A percentile compares a stretch with the other conserved stretches of the same genome.
Conservation (phyloP, 257 asterid species). For the Solanum commersonii region DNA sequence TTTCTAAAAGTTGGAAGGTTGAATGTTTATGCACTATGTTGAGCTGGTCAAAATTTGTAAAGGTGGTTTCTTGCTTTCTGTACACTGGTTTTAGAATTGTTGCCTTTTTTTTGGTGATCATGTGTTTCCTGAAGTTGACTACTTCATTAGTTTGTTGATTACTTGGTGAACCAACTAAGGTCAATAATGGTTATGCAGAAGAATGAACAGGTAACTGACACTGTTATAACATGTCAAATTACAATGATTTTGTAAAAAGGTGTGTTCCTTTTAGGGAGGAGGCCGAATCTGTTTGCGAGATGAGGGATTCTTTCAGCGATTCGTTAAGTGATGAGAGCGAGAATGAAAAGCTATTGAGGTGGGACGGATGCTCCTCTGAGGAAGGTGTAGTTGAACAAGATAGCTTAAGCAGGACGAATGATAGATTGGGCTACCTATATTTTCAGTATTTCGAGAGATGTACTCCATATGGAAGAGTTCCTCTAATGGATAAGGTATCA, state of each 20-base stretch:
- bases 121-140: neutral
- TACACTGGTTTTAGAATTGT: neutral
- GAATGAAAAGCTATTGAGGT: conserved; percentile 52
- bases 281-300: conserved; percentile 39
- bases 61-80: neutral
- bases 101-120: neutral
- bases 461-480: conserved; percentile 64
- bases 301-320: conserved; percentile 61
- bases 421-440: conserved; percentile 36
- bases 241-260: neutral
- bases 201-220: neutral
- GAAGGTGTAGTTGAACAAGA: conserved; percentile 47
- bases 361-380: conserved; percentile 66
- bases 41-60: neutral
- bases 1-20: neutral
- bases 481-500: conserved; percentile 62
- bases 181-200: neutral
- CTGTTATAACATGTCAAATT: neutral
- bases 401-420: conserved; percentile 17
- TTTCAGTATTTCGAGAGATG: conserved; percentile 56
- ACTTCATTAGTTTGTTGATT: neutral
- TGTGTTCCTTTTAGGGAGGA: conserved; percentile 23
- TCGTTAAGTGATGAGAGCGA: conserved; percentile 68
- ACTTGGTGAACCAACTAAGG: neutral
- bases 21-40: neutral